phyloP scores from a whole-genome alignment of 805 yeast genomes.

The Tetrapisispora pingtungensis region DNA sequence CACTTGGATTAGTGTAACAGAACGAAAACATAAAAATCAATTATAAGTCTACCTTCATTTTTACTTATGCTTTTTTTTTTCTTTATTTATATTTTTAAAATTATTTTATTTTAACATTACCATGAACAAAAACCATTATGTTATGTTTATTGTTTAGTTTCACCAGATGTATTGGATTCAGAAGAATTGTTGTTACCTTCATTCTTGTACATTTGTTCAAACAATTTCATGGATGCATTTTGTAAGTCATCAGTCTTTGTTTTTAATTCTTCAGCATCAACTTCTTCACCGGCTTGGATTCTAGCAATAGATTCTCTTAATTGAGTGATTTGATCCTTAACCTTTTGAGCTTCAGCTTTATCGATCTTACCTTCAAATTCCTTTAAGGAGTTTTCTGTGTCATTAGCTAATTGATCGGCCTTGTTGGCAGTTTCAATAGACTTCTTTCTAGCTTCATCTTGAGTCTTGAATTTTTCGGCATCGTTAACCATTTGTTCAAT shows the following conservation, averaged over 20 bases:
- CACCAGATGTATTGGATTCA: conserved; percentile 5
- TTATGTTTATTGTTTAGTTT: conserved; percentile 9
- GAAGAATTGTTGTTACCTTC: neutral
- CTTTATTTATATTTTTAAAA: neutral
- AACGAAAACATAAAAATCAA: too few species aligned
- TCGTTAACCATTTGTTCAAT: conserved; percentile 85
- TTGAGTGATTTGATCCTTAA: conserved; percentile 42
- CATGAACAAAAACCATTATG: neutral
- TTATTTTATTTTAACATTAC: conserved; percentile 1
- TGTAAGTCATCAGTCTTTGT: conserved; percentile 67
- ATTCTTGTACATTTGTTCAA: conserved; percentile 47
- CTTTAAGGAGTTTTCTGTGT: conserved; percentile 74
- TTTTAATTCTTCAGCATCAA: conserved; percentile 51
- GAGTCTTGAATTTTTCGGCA: conserved; percentile 80
- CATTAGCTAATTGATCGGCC: conserved; percentile 71
- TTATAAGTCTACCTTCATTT: neutral
- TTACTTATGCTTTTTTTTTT: neutral
- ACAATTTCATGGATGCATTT: conserved; percentile 62
- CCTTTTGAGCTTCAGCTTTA: conserved; percentile 37
- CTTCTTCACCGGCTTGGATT: conserved; percentile 52
- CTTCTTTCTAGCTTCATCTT: conserved; percentile 79
- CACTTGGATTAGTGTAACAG: too few species aligned
- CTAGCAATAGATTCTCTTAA: conserved; percentile 58
- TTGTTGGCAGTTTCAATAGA: conserved; percentile 71
- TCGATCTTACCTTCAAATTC: conserved; percentile 59